phyloP scores from a whole-genome alignment of 2,329 filamentous ascomycete genomes.

The Cladosporium sp. region DNA sequence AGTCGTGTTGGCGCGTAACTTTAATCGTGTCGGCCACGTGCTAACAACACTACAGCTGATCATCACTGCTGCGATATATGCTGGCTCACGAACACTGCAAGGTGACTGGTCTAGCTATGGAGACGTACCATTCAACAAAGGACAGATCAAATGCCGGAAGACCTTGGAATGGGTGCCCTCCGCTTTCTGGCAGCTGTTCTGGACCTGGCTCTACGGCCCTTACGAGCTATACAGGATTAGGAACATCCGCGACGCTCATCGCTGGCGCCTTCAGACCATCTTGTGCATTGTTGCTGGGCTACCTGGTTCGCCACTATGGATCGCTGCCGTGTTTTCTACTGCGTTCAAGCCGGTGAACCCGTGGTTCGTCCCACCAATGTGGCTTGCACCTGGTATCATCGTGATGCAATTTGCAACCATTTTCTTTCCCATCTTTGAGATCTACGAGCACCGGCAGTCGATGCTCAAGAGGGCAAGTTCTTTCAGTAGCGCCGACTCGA shows the following conservation, averaged over 20 bases:
- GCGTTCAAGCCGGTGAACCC: slow-evolving; percentile 49
- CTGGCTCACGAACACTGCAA: slow-evolving; percentile 25
- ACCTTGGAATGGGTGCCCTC: slow-evolving; percentile 64
- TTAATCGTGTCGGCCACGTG: not conserved
- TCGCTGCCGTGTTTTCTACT: slow-evolving; percentile 57
- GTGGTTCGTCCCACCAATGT: slow-evolving; percentile 62
- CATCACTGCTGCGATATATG: slow-evolving; percentile 26
- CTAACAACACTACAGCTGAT: slow-evolving; percentile 22
- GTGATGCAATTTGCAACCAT: slow-evolving; percentile 65
- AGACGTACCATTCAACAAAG: slow-evolving; percentile 25
- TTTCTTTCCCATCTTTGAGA: slow-evolving; percentile 63
- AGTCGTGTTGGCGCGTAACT: slow-evolving; percentile 20
- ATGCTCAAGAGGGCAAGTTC: slow-evolving; percentile 22
- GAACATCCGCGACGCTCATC: slow-evolving; percentile 63
- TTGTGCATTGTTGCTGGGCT: slow-evolving; percentile 53
- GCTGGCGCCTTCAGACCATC: slow-evolving; percentile 66
- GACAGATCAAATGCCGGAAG: slow-evolving; percentile 28
- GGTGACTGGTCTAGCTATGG: slow-evolving; percentile 30
- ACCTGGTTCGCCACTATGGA: slow-evolving; percentile 67
- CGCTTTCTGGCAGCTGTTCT: slow-evolving; percentile 64
- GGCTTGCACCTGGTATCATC: slow-evolving; percentile 63
- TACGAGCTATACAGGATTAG: slow-evolving; percentile 63
- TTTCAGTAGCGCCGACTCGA: not conserved
- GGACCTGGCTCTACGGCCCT: slow-evolving; percentile 63
- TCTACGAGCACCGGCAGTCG: slow-evolving; percentile 42